Conservation (phyloP, 805 yeast genomes). For the Cyberlindnera galapagoensis region DNA sequence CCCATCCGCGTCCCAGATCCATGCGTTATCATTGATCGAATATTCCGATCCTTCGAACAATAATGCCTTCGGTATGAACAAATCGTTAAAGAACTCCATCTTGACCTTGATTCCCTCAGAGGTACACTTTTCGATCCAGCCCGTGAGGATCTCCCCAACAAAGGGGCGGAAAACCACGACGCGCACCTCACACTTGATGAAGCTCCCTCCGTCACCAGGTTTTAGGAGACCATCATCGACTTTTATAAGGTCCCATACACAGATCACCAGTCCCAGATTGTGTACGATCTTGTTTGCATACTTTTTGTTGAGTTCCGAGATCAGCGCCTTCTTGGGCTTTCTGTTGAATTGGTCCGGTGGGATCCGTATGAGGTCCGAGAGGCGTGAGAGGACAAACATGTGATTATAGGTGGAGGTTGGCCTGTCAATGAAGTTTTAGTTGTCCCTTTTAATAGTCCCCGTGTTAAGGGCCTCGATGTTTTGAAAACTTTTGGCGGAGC, state of each 20-base stretch:
- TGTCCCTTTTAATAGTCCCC: no score
- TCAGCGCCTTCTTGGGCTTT: constrained; percentile 65
- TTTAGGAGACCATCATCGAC: constrained; percentile 83
- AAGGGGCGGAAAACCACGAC: constrained; percentile 87
- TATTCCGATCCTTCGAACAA: constrained; percentile 73
- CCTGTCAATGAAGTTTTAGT: not conserved
- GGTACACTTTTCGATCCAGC: constrained; percentile 87
- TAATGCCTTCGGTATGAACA: constrained; percentile 78
- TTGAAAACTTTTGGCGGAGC: no score
- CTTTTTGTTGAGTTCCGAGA: constrained; percentile 75
- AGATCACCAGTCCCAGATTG: constrained; percentile 76
- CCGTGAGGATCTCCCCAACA: constrained; percentile 86
- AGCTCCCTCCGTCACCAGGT: constrained; percentile 94
- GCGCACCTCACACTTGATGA: constrained; percentile 66
- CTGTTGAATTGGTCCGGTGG: constrained; percentile 80
- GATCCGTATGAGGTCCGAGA: constrained; percentile 80
- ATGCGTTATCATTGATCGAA: constrained; percentile 74
- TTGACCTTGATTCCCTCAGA: constrained; percentile 79
- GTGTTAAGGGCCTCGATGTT: no score
- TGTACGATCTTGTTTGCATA: constrained; percentile 82
- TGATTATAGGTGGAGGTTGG: not conserved
- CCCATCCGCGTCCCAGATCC: constrained; percentile 86
- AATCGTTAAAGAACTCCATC: constrained; percentile 86
- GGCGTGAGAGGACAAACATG: constrained; percentile 81
- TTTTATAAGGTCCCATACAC: constrained; percentile 77